Base-by-base conservation (phyloP, 352 stramenopile genomes). In the Globisporangium rhizosaccharum region DNA sequence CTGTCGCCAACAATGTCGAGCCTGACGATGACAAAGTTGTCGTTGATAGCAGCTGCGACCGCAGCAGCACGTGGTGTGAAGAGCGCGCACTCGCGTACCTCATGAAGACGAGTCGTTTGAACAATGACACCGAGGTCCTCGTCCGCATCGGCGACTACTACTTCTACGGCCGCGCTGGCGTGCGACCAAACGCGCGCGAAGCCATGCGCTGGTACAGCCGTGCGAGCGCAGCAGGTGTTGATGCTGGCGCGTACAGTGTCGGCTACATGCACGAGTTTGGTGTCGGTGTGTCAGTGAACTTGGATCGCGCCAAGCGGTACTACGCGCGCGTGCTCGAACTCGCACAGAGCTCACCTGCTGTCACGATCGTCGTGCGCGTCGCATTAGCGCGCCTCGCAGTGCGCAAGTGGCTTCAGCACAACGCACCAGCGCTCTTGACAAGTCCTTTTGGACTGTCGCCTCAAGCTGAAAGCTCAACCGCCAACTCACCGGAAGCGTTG, bases 131-230 rank as follows among this genome's bases (percentile, higher is more conserved):
- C 53, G 76, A 94, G 56, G 70, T 72, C 17, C 63, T 89, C 2
- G 69, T 92, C 18, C 78, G 79, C 17, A 82, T 94, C 8, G 85
- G 85, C 49, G 85, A 94, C 57, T 89, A 73, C 46, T 68, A 90
- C 51, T 94, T 85, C 57, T 90, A 92, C 56, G 82, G 82, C 8
- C 58, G 79, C 46, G 79, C 67, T 6, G 75, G 75, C 0, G 42
- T 94, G 14, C 45, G 15, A 0, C 56, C 51, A 23, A 62, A 84
- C 51, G 37, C 65, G 8, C 57, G 58, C 8, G 57, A 70, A 39
- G 85, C 82, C 3, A 51, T 91, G 47, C 59, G 65, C 42, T 91
- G 79, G 80, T 91, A 93, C 63, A 90, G 70, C 42, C 72, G 79
- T 3, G 83, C 79, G 37, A 91, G 83, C 44, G 73, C 76, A n/a